Evolutionary conservation across 345 rosid species (phyloP).

Genomic region (Acer yangbiense): DNA sequence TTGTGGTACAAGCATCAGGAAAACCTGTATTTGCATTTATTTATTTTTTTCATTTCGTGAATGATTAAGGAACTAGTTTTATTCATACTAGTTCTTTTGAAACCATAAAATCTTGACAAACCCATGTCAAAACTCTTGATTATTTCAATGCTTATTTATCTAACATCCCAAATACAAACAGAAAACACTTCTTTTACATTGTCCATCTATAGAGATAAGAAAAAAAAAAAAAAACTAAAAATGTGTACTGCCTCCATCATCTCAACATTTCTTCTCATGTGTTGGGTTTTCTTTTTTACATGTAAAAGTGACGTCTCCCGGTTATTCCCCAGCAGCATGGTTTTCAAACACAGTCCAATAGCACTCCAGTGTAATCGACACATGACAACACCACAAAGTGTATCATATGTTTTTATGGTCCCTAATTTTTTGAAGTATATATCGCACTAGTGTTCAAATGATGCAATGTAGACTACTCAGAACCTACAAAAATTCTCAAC

Average conservation of each 20-base stretch:
- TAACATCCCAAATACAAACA: not conserved
- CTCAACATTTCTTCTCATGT: not conserved
- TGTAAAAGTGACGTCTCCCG: not conserved
- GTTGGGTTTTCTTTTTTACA: not conserved
- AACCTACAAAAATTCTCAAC: not conserved
- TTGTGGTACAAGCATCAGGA: no score
- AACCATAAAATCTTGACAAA: no score
- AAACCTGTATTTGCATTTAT: no score
- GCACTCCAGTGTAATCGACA: not conserved
- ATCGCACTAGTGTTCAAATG: conserved; percentile 9
- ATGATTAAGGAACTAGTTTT: no score
- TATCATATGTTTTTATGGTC: not conserved
- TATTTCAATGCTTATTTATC: not conserved
- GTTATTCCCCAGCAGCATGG: not conserved
- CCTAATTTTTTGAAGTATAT: not conserved
- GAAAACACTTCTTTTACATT: not conserved
- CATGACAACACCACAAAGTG: not conserved
- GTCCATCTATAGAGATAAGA: not conserved
- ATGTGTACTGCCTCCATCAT: no score
- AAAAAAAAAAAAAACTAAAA: no score
- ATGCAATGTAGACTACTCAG: conserved; percentile 9
- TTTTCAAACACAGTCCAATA: not conserved
- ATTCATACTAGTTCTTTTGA: no score
- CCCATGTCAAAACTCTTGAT: not conserved
- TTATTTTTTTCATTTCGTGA: no score